These are phyloP conservation scores for Colletotrichum sp. DNA, from an alignment of 2,329 filamentous ascomycete species.

Conservation along the genomic window DNA sequence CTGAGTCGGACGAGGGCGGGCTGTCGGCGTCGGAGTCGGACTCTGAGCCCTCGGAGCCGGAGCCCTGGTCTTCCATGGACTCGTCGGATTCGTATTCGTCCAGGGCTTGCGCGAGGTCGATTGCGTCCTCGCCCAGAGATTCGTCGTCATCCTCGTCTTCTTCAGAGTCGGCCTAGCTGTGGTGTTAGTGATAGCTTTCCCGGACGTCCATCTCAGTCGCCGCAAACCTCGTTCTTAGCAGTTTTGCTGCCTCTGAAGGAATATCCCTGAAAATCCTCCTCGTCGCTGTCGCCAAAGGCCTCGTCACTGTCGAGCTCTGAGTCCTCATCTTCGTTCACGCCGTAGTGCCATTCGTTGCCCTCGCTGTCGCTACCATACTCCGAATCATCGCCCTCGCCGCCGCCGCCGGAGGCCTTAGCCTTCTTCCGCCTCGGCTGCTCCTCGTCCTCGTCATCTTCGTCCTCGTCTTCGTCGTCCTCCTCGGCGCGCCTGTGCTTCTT, in stretches of 20 bases:
- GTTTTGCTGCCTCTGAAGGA: constrained; percentile 55
- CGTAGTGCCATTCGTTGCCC: constrained; percentile 84
- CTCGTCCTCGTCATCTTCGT: constrained; percentile 58
- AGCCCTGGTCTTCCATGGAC: constrained; percentile 45
- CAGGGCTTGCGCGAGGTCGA: constrained; percentile 62
- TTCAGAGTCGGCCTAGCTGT: constrained; percentile 59
- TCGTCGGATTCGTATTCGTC: constrained; percentile 58
- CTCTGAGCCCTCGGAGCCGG: constrained; percentile 46
- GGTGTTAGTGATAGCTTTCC: constrained; percentile 30
- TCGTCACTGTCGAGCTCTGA: constrained; percentile 74
- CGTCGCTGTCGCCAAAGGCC: constrained; percentile 87
- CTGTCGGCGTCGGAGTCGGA: constrained; percentile 50
- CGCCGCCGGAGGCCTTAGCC: constrained; percentile 45
- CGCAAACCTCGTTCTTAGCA: constrained; percentile 31
- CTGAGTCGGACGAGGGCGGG: constrained; percentile 52
- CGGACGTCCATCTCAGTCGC: neutral
- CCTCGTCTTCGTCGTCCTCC: constrained; percentile 37
- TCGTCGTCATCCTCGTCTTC: constrained; percentile 60
- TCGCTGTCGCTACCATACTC: constrained; percentile 83
- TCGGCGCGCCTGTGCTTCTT: constrained; percentile 26
- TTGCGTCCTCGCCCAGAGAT: constrained; percentile 63
- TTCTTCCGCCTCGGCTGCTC: constrained; percentile 52
- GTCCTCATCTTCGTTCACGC: constrained; percentile 65
- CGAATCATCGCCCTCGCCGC: constrained; percentile 57
- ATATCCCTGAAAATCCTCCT: constrained; percentile 83